Base-by-base conservation (phyloP, 768 basidiomycete genomes). In the Strobilomyces confusus region DNA sequence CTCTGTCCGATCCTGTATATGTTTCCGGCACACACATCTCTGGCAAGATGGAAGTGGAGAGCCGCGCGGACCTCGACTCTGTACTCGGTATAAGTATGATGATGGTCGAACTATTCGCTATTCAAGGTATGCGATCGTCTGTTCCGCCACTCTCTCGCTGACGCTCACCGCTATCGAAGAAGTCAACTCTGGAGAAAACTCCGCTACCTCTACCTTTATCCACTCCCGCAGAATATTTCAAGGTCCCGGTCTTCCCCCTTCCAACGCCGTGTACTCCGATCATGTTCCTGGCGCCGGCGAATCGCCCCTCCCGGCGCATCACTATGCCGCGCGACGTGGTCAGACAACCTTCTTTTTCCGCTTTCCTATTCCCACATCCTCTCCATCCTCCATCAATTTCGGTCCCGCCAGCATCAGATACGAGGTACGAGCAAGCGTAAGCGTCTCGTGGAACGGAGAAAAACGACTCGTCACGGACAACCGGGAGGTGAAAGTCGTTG, bases 41-140 rank as follows among this genome's bases (percentile, higher is more conserved):
- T 7, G 90, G 90, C 12, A 89, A 86, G 72, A 77, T 92, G 78
- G 82, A 89, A 65, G 76, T 92, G 63, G 89, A 92, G 69, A 87
- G 84, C 69, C 80, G 81, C 59, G 81, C 87, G 2, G 90, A 90
- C 71, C 69, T 69, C 36, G 73, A 66, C 22, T 76, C 75, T 62
- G 80, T 84, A 5, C 77, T 92, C 25, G 90, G 88, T 13, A 80
- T 92, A 51, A 80, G 83, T 19, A 67, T 82, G 14, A 87, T 92
- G 60, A 84, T 86, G 80, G 80, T 91, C 34, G 90, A 92, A 66
- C 72, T 92, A 20, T 79, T 84, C 51, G 90, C 82, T 1, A 75
- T 82, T 50, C 84, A 90, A 80, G 87, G 87, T 84, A 49, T 17
- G 20, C 19, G 4, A 3, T 9, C 26, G 3, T 40, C 14, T 15